phyloP scores from a whole-genome alignment of 1,139 yeast species.

The Pneumocystis oryctolagi region DNA sequence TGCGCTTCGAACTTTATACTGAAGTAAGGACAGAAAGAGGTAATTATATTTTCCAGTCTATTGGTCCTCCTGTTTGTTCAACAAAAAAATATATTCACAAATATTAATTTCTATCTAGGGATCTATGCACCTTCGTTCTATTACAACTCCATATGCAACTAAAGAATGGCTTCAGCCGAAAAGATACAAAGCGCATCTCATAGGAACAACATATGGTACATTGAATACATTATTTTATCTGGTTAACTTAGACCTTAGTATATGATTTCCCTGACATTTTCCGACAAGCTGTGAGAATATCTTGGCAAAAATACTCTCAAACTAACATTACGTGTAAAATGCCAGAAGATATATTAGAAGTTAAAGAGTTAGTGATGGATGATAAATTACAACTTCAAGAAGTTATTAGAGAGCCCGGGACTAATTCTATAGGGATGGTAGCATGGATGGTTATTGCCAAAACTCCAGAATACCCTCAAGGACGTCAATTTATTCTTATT shows the following conservation, averaged over 20 bases:
- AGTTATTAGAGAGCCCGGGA: conserved; percentile 89
- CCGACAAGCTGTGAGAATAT: conserved; percentile 76
- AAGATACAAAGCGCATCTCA: conserved; percentile 92
- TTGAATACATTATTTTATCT: not conserved
- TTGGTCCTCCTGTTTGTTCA: conserved; percentile 38
- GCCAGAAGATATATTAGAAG: conserved; percentile 65
- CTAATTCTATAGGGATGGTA: conserved; percentile 92
- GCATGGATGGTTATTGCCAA: conserved; percentile 83
- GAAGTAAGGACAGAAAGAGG: conserved; percentile 85
- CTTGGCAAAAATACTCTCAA: conserved; percentile 50
- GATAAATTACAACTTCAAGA: conserved; percentile 61
- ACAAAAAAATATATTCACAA: conserved; percentile 28
- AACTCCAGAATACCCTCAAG: conserved; percentile 94
- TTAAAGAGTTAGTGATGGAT: conserved; percentile 71
- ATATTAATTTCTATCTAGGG: conserved; percentile 30
- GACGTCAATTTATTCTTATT: conserved; percentile 80
- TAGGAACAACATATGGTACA: conserved; percentile 81
- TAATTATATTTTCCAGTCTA: conserved; percentile 91
- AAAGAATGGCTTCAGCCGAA: conserved; percentile 97
- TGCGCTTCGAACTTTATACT: conserved; percentile 83
- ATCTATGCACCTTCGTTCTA: conserved; percentile 90
- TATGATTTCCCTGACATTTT: conserved; percentile 97
- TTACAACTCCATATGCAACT: conserved; percentile 90
- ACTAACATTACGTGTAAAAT: conserved; percentile 28
- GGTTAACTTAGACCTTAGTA: conserved; percentile 18